These are phyloP conservation scores for Triticum urartu DNA, from an alignment of 176 grass and related monocot species.

Conservation along the genomic window DNA sequence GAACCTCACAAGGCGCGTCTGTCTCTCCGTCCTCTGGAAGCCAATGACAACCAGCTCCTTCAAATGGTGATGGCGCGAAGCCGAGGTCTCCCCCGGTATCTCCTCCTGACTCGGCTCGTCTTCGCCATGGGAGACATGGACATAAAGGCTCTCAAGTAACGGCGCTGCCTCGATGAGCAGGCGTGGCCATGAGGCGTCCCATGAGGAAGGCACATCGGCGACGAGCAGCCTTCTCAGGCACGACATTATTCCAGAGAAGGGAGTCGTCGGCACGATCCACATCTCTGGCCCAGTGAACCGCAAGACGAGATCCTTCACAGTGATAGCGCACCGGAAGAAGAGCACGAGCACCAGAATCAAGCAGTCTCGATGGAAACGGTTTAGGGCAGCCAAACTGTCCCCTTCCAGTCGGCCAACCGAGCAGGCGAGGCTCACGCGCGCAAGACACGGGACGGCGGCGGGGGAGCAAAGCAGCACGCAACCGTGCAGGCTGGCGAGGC, in stretches of 20 bases:
- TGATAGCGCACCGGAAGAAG: background rate
- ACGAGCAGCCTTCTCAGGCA: background rate
- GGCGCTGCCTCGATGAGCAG: background rate
- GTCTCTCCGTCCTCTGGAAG: background rate
- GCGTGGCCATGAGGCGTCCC: background rate
- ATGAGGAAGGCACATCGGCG: background rate
- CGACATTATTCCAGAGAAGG: background rate
- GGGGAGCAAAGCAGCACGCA: background rate
- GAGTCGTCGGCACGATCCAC: background rate
- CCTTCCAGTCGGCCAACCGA: background rate
- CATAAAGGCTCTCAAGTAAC: background rate
- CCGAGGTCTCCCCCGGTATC: background rate
- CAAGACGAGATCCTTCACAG: background rate
- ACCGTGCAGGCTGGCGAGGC: too few species aligned
- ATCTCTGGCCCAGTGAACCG: background rate
- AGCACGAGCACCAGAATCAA: background rate
- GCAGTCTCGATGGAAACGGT: background rate
- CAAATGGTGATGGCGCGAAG: background rate
- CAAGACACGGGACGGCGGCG: background rate
- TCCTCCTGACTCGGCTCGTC: background rate
- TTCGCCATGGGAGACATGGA: background rate
- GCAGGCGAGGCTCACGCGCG: background rate
- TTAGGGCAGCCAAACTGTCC: background rate
- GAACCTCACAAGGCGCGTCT: background rate
- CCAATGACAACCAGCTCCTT: background rate